Conservation (phyloP, 1,284 basidiomycete species). For the Sphagnurus paluster region DNA sequence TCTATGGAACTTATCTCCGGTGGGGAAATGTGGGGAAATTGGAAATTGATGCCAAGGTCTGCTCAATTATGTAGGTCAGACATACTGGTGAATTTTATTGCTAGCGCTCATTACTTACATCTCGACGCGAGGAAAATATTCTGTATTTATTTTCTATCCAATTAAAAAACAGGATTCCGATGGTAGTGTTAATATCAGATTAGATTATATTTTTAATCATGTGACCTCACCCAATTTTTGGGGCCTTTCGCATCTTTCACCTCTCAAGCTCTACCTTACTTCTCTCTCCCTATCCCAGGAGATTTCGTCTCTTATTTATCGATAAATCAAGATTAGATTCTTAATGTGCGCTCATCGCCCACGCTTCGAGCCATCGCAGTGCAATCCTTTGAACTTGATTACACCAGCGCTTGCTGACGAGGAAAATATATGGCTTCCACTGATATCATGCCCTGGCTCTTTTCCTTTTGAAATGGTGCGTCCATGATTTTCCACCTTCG, state of each 20-base stretch:
- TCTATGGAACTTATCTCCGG: slow-evolving; percentile 18
- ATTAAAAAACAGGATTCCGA: too few relatives aligned
- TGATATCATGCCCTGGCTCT: slow-evolving; percentile 32
- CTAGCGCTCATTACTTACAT: too few relatives aligned
- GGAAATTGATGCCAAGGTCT: slow-evolving; percentile 6
- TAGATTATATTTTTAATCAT: neutral
- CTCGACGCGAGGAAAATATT: too few relatives aligned
- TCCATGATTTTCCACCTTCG: neutral
- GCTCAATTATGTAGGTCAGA: slow-evolving; percentile 8
- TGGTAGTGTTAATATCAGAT: neutral
- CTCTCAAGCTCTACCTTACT: too few relatives aligned
- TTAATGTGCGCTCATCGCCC: slow-evolving; percentile 14
- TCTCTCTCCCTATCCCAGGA: too few relatives aligned
- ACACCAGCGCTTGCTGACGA: slow-evolving; percentile 7
- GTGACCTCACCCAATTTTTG: too few relatives aligned
- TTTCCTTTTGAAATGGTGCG: slow-evolving; percentile 36
- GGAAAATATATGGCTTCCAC: slow-evolving; percentile 25
- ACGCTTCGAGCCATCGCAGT: slow-evolving; percentile 19
- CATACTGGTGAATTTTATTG: too few relatives aligned
- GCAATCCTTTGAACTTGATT: slow-evolving; percentile 1
- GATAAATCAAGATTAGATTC: neutral
- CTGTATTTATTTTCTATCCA: too few relatives aligned
- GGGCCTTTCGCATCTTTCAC: too few relatives aligned
- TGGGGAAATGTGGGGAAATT: slow-evolving; percentile 22
- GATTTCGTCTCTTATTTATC: too few relatives aligned